Base-by-base conservation (phyloP, 768 basidiomycete species). In the Neoboletus magnificus region DNA sequence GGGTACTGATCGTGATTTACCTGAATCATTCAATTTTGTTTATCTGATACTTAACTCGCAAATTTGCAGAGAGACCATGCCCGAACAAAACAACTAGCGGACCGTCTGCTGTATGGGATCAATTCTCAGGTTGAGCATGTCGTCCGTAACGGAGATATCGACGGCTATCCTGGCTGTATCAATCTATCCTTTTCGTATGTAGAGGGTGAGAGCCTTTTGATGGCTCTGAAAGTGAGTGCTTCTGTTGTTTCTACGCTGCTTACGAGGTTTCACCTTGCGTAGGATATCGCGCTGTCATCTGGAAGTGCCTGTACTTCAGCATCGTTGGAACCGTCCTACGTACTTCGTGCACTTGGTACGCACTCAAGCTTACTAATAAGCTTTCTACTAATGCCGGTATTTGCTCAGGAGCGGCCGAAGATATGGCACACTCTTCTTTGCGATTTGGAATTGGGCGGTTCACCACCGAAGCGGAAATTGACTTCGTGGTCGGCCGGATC, bases 231-330 rank as follows among this genome's bases (percentile, higher is more conserved):
- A 83, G 93, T 88, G 59, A 52, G 76, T 62, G 33, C 41, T 35
- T 11, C 33, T 15, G 43, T 22, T 50, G 37, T 36, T 36, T 25
- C 18, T 46, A 45, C 60, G 39, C 16, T 48, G 57, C 42, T 52
- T 55, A 23, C 41, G 27, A 39, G 7, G 36, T 43, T 35, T 54
- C 27, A 41, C 8, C 1, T 47, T 50, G 18, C 47, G 22, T 63
- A 94, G 93, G 93, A 98, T 66, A 90, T 98, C 59, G 97, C 97
- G 5, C 80, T 99, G 43, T 98, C 97, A 7, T 98, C 96, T 8
- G 97, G 97, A 37, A 96, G 93, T 66, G 97, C 97, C 9, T 99
- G 97, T 66, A 99, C 97, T 33, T 98, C 96, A 0, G 97, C 97
- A 10, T 98, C 96, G 9, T 79, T 99, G 52, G 97, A 99, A 71